Evolutionary conservation across 768 basidiomycete genomes (phyloP), one percentile per base, ranked within the genome.

Genomic region (Trametes sanguinea): DNA sequence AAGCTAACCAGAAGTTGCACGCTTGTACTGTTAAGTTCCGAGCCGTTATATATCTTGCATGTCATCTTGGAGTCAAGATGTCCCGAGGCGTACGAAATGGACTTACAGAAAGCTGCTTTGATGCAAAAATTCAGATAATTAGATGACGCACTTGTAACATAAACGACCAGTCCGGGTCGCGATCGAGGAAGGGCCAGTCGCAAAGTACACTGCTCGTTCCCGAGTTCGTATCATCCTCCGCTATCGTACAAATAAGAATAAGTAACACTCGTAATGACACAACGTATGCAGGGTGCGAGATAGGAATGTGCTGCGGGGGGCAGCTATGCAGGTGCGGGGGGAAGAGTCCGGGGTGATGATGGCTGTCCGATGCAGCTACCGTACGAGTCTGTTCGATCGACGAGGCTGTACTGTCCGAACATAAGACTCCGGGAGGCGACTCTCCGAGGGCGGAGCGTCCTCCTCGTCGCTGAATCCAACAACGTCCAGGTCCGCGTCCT

Each of bases 231-330:
- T 50, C 39, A 35, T 57, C 35, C 14, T 22, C 16, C 22, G 45
- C n/a, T 27, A 48, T 61, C 60, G 60, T 54, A 61, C 60, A 61
- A 61, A 61, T 61, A 61, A 44, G 17, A 13, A 61, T 54, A 54
- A 61, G 29, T 29, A n/a, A 54, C 33, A 42, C n/a, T 5, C 22
- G n/a, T 16, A 29, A 33, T 9, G n/a, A 50, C 11, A 42, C 32
- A 43, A 44, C 42, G 53, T 40, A 54, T 17, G 17, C 33, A 37
- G n/a, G n/a, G 40, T 44, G 44, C 43, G 17, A 33, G n/a, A 32
- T n/a, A 42, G 17, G 27, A 29, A 29, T 16, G 29, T 59, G 50
- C 4, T 55, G n/a, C 54, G 30, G 7, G 14, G 8, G 16, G 44
- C n/a, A 42, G 47, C 14, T 32, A 27, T 27, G 37, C 17, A 39